Base-by-base conservation (phyloP, 805 yeast genomes). In the Candida glaebosa region DNA sequence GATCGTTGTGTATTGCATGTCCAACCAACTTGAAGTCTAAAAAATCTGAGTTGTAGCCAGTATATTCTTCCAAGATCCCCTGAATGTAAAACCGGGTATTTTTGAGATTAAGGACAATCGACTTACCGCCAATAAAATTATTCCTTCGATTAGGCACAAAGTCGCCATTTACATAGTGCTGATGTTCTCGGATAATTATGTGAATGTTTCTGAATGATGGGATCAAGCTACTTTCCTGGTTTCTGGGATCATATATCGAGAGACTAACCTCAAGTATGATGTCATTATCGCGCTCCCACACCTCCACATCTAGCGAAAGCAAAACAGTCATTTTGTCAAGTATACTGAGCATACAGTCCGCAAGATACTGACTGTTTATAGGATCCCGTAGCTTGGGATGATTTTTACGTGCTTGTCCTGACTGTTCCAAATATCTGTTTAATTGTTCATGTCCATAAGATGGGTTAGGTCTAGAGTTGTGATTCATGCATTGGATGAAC, bases 1-100 rank as follows among this genome's bases (percentile, higher is more conserved):
- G 37, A 53, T 83, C 89, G n/a, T 79, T 82, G n/a, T 52, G 43
- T 14, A 80, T 61, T 39, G 71, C 75, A 56, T 83, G 89, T 0
- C 87, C 88, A 19, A 81, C 81, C 19, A 79, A 62, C 9, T n/a
- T 5, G 19, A 32, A 5, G 5, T n/a, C 5, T 16, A 9, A 8
- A 16, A n/a, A n/a, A n/a, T n/a, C 35, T 17, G 9, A 9, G 18
- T 14, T 6, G 5, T 67, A n/a, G n/a, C 55, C 14, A 49, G 47
- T 53, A 49, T 76, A 78, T 40, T 63, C 63, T 38, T 77, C 59
- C 3, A 79, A 51, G 18, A 79, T 47, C 3, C 57, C 42, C 37
- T 78, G 78, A 1, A 77, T 47, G 34, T 74, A 63, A 1, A 44
- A 46, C 1, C 58, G 61, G 4, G 75, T 65, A 18, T 72, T 67